A percentile compares a stretch with the other conserved stretches of the same genome.
Evolutionary conservation across 2,329 filamentous ascomycete species (phyloP).

Genomic region (Phyllosticta citriasiana): DNA sequence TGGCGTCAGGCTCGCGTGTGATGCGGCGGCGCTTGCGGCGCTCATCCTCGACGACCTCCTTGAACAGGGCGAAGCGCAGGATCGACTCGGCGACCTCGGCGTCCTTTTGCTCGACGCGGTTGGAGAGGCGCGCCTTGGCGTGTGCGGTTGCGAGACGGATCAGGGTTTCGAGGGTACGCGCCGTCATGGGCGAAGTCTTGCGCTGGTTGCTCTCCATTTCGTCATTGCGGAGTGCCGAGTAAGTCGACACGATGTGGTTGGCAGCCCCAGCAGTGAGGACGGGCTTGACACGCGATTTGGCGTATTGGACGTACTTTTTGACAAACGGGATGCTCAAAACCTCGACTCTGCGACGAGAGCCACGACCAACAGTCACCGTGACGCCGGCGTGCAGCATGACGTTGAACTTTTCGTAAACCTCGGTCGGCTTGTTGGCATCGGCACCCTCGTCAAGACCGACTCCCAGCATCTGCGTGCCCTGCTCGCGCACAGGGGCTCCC

Average conservation of each 20-base stretch:
- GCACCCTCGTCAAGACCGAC: slow-evolving; percentile 75
- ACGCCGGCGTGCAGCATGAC: slow-evolving; percentile 92
- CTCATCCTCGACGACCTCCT: slow-evolving; percentile 73
- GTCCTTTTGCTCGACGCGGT: slow-evolving; percentile 79
- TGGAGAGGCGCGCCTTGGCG: slow-evolving; percentile 83
- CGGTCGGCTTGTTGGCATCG: slow-evolving; percentile 64
- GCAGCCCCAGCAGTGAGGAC: slow-evolving; percentile 83
- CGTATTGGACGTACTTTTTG: slow-evolving; percentile 99
- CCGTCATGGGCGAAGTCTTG: slow-evolving; percentile 88
- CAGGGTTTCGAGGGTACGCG: slow-evolving; percentile 93
- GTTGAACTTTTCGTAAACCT: slow-evolving; percentile 94
- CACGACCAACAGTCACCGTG: slow-evolving; percentile 62
- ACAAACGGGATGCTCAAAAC: slow-evolving; percentile 95
- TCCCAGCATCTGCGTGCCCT: slow-evolving; percentile 70
- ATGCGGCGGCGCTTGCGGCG: slow-evolving; percentile 77
- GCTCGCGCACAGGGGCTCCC: slow-evolving; percentile 86
- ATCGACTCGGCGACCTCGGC: slow-evolving; percentile 81
- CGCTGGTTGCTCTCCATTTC: slow-evolving; percentile 91
- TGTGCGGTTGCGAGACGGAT: slow-evolving; percentile 96
- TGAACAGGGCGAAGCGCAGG: slow-evolving; percentile 90
- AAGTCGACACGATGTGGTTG: slow-evolving; percentile 82
- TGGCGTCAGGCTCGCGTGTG: slow-evolving; percentile 46
- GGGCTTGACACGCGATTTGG: slow-evolving; percentile 84
- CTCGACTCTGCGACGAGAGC: slow-evolving; percentile 66
- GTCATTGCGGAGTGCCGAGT: slow-evolving; percentile 88